Conservation (phyloP, 2,329 filamentous ascomycete species). For the Fusarium clavum region DNA sequence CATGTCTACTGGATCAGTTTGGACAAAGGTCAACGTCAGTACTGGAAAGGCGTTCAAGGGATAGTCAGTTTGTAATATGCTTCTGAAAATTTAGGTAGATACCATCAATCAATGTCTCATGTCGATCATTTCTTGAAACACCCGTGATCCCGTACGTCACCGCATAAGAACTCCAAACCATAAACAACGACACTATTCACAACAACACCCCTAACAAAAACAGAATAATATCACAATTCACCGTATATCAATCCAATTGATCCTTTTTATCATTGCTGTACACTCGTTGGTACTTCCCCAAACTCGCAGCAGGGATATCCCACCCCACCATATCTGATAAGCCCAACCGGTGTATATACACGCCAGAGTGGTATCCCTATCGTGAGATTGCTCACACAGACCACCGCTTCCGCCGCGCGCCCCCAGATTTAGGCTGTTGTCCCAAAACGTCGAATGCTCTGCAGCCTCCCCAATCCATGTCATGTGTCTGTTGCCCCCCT, state of each 20-base stretch:
- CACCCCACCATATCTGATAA: slow-evolving; percentile 26
- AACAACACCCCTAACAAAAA: fast-evolving
- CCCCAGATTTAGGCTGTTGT: slow-evolving; percentile 6
- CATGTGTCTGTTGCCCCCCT: neutral
- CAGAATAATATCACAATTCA: fast-evolving
- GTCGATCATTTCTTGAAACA: neutral
- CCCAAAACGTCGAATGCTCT: slow-evolving; percentile 6
- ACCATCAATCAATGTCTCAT: neutral
- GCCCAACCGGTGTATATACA: slow-evolving; percentile 20
- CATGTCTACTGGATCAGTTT: slow-evolving; percentile 59
- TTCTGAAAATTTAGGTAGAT: neutral
- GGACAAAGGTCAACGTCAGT: slow-evolving; percentile 76
- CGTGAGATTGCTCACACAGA: slow-evolving; percentile 2
- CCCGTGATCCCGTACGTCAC: neutral
- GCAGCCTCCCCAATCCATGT: neutral
- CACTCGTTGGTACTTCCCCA: neutral
- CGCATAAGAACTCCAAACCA: neutral
- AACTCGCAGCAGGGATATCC: slow-evolving; percentile 13
- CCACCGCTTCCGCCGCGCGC: slow-evolving; percentile 1
- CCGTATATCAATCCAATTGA: fast-evolving
- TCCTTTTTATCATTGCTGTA: neutral
- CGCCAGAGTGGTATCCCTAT: slow-evolving; percentile 34
- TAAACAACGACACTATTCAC: neutral
- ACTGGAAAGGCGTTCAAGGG: slow-evolving; percentile 58
- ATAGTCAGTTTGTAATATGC: neutral